These are phyloP conservation scores for Panicum miliaceum DNA, from an alignment of 176 grass and related monocot genomes.

Conservation along the genomic window DNA sequence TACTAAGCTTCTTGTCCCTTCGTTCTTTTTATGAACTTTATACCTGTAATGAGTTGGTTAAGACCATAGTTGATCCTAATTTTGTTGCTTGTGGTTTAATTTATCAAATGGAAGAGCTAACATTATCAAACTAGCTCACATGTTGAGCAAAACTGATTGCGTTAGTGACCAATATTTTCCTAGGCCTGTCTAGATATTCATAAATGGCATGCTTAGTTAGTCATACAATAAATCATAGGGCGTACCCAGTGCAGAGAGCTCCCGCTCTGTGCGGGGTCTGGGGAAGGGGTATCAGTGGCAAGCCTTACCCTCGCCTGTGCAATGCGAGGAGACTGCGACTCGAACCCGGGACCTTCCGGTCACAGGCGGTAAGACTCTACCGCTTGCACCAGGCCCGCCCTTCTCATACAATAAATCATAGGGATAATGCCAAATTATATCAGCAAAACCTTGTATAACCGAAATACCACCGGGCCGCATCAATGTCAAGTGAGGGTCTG, in stretches of 20 bases:
- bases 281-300: too few relatives aligned
- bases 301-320: too few relatives aligned
- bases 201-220: neutral
- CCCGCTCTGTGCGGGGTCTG: too few relatives aligned
- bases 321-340: too few relatives aligned
- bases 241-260: too few relatives aligned
- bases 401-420: neutral
- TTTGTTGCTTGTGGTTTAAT: neutral
- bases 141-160: neutral
- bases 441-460: neutral
- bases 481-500: neutral
- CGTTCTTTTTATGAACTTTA: neutral
- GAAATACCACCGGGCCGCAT: neutral
- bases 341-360: too few relatives aligned
- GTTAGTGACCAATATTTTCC: neutral
- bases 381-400: too few relatives aligned
- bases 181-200: neutral
- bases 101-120: neutral
- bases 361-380: too few relatives aligned
- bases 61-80: neutral
- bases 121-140: neutral
- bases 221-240: neutral
- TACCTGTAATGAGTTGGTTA: neutral
- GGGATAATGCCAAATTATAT: neutral
- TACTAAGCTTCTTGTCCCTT: slow-evolving; percentile 1